Evolutionary conservation across 805 yeast species (phyloP).

Genomic region (Pichia rugopelliculosa): DNA sequence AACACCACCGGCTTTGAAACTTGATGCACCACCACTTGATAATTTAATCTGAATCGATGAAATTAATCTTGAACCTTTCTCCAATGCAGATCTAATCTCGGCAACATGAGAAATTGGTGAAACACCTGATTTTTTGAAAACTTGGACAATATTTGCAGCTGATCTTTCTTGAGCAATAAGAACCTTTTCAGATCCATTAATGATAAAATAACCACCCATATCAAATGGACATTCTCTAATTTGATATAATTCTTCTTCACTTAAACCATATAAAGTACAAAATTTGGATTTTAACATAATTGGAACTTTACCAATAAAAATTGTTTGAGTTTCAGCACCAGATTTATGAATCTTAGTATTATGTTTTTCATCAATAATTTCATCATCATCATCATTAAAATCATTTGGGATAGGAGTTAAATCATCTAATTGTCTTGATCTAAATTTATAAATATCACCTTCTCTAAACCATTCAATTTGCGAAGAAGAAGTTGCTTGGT

Average conservation of each 20-base stretch:
- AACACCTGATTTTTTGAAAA: slow-evolving; percentile 94
- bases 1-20: slow-evolving; percentile 41
- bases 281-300: slow-evolving; percentile 96
- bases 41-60: slow-evolving; percentile 91
- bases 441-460: slow-evolving; percentile 37
- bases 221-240: slow-evolving; percentile 98
- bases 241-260: slow-evolving; percentile 90
- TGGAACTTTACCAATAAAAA: slow-evolving; percentile 94
- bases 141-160: slow-evolving; percentile 98
- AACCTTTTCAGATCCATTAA: slow-evolving; percentile 97
- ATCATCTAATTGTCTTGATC: slow-evolving; percentile 24
- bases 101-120: slow-evolving; percentile 95
- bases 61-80: slow-evolving; percentile 93
- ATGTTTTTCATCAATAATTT: slow-evolving; percentile 41
- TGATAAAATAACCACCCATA: slow-evolving; percentile 99
- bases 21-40: slow-evolving; percentile 42
- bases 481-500: slow-evolving; percentile 30
- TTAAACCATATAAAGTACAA: slow-evolving; percentile 83
- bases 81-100: slow-evolving; percentile 93
- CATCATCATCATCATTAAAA: slow-evolving; percentile 58
- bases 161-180: slow-evolving; percentile 97
- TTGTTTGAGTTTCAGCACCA: slow-evolving; percentile 32
- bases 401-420: slow-evolving; percentile 24
- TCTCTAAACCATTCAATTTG: slow-evolving; percentile 57
- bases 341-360: slow-evolving; percentile 26